Conservation (phyloP, 2,329 filamentous ascomycete species). For the Colletotrichum tabaci region DNA sequence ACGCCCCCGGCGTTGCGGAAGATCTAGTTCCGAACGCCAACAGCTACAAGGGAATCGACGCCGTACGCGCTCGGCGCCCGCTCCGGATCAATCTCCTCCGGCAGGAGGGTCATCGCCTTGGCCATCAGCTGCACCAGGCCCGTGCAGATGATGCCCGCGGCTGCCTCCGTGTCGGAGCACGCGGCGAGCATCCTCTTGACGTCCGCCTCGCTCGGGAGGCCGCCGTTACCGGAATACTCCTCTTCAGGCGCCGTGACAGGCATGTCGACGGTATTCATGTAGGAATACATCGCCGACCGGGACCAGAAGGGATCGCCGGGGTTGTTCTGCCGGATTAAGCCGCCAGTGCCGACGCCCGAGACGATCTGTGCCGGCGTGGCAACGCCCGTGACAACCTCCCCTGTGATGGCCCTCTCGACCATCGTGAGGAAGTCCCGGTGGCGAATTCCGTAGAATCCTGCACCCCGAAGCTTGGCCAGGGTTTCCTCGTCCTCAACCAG, state of each 20-base stretch:
- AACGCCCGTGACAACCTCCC: slow-evolving; percentile 47
- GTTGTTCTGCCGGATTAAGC: slow-evolving; percentile 66
- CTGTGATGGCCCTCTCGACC: slow-evolving; percentile 62
- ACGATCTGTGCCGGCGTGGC: slow-evolving; percentile 63
- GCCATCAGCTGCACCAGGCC: slow-evolving; percentile 59
- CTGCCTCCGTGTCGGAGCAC: slow-evolving; percentile 50
- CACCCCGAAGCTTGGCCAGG: slow-evolving; percentile 63
- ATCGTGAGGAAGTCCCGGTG: slow-evolving; percentile 65
- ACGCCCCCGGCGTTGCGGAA: slow-evolving; percentile 41
- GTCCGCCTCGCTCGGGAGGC: slow-evolving; percentile 32
- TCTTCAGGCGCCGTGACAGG: slow-evolving; percentile 49
- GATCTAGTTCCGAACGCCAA: slow-evolving; percentile 47
- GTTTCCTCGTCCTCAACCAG: slow-evolving; percentile 64
- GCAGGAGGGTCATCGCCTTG: slow-evolving; percentile 61
- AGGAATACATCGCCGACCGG: slow-evolving; percentile 63
- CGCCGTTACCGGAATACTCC: neutral
- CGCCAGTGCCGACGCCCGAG: slow-evolving; percentile 69
- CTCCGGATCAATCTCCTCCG: slow-evolving; percentile 60
- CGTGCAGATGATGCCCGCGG: slow-evolving; percentile 51
- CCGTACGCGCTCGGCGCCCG: slow-evolving; percentile 62
- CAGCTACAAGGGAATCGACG: slow-evolving; percentile 67
- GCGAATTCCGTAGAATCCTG: slow-evolving; percentile 69
- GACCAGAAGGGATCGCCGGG: slow-evolving; percentile 70
- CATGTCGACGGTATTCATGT: slow-evolving; percentile 65
- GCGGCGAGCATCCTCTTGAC: slow-evolving; percentile 53